These are phyloP conservation scores for Russula brevipes DNA, from an alignment of 768 basidiomycete genomes.

Conservation along the genomic window DNA sequence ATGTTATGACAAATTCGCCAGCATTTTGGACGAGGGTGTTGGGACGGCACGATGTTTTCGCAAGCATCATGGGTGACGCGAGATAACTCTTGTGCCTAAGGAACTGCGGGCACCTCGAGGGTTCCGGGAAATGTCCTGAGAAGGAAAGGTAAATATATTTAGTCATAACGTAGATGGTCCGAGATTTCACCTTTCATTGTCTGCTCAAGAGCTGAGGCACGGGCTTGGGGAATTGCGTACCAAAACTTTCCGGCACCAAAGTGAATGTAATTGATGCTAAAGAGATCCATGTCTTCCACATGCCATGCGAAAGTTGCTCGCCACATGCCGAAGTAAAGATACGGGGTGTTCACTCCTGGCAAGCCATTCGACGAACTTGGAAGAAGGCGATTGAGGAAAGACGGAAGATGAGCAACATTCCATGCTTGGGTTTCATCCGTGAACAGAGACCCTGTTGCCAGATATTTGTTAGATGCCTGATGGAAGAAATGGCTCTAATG, in stretches of 20 bases:
- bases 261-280: slow-evolving; percentile 98
- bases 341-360: slow-evolving; percentile 95
- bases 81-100: slow-evolving; percentile 95
- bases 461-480: not conserved
- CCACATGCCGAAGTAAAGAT: slow-evolving; percentile 99
- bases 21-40: slow-evolving; percentile 88
- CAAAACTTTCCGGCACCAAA: slow-evolving; percentile 97
- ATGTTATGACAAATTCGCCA: slow-evolving; percentile 96
- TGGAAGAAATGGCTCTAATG: not conserved
- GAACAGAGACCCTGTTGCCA: slow-evolving; percentile 52
- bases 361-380: slow-evolving; percentile 63
- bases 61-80: slow-evolving; percentile 78
- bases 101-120: slow-evolving; percentile 83
- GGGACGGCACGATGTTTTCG: slow-evolving; percentile 72
- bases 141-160: not conserved
- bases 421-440: slow-evolving; percentile 75
- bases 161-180: not conserved
- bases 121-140: slow-evolving; percentile 82
- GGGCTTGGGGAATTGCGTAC: slow-evolving; percentile 91
- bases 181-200: slow-evolving; percentile 70
- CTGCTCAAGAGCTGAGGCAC: slow-evolving; percentile 77
- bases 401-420: slow-evolving; percentile 93
- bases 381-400: slow-evolving; percentile 75
- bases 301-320: slow-evolving; percentile 98
- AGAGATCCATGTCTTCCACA: slow-evolving; percentile 99